A percentile compares a stretch with the other conserved stretches of the same genome.
These are phyloP conservation scores for Canariomyces notabilis DNA, from an alignment of 2,329 filamentous ascomycete species.

Conservation along the genomic window DNA sequence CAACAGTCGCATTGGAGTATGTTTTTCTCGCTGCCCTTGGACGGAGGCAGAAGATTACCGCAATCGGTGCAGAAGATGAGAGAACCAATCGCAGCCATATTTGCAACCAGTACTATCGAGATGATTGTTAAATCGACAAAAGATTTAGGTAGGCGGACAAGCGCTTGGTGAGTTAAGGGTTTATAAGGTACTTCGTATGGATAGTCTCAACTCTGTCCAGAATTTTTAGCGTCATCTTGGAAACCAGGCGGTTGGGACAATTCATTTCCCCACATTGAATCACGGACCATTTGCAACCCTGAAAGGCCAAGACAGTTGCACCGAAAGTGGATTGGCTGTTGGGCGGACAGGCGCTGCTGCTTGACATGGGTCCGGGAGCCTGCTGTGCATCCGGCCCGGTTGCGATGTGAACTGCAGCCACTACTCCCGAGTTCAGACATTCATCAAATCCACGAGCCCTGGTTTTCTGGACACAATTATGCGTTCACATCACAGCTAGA, in stretches of 20 bases:
- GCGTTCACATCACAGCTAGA: neutral
- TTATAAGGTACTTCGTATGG: too few relatives aligned
- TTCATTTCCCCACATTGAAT: neutral
- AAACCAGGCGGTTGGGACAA: neutral
- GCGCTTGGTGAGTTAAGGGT: too few relatives aligned
- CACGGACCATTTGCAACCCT: slow-evolving; percentile 7
- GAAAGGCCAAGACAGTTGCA: neutral
- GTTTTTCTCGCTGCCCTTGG: slow-evolving; percentile 69
- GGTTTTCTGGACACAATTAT: neutral
- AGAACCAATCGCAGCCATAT: slow-evolving; percentile 84
- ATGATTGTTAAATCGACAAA: too few relatives aligned
- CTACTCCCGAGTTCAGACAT: neutral
- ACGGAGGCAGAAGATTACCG: slow-evolving; percentile 80
- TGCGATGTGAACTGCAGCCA: neutral
- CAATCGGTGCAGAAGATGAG: slow-evolving; percentile 91
- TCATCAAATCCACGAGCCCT: too few relatives aligned
- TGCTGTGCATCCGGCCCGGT: slow-evolving; percentile 7
- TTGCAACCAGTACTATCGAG: slow-evolving; percentile 7
- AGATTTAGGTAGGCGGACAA: too few relatives aligned
- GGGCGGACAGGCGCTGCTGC: neutral
- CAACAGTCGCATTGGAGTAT: slow-evolving; percentile 81
- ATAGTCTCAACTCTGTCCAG: neutral
- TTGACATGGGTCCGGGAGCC: too few relatives aligned
- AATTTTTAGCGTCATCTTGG: slow-evolving; percentile 7
- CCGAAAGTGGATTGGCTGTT: slow-evolving; percentile 8